phyloP scores from a whole-genome alignment of 2,329 filamentous ascomycete genomes.

The Clarireedia monteithiana region DNA sequence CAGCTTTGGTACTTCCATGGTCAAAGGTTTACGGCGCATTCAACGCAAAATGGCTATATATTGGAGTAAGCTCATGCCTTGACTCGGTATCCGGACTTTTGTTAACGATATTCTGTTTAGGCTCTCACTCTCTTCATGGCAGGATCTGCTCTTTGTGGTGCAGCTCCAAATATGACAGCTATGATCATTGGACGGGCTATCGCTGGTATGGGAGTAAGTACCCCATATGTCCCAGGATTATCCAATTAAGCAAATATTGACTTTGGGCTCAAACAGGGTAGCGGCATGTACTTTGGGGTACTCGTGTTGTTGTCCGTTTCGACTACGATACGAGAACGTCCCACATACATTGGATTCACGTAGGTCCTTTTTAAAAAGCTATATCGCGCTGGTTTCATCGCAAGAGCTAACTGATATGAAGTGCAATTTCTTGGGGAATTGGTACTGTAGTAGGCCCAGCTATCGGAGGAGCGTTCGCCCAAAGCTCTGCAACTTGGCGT shows the following conservation, averaged over 20 bases:
- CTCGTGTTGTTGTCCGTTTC: conserved; percentile 38
- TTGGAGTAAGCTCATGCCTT: conserved; percentile 20
- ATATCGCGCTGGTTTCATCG: not conserved
- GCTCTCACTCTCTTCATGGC: conserved; percentile 21
- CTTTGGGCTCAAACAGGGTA: conserved; percentile 20
- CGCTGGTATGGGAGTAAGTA: conserved; percentile 33
- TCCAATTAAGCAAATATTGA: no score
- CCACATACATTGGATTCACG: conserved; percentile 11
- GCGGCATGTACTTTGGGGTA: conserved; percentile 38
- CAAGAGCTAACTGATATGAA: not conserved
- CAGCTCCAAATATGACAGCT: conserved; percentile 32
- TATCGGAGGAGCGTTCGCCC: conserved; percentile 32
- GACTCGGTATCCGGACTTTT: not conserved
- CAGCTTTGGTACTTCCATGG: no score
- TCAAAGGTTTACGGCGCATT: conserved; percentile 25
- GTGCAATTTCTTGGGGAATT: not conserved
- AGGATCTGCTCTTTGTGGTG: conserved; percentile 30
- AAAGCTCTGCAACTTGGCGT: conserved; percentile 36
- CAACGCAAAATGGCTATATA: conserved; percentile 28
- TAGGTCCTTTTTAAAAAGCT: not conserved
- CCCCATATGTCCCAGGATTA: no score
- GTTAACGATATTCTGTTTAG: not conserved
- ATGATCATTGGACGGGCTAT: conserved; percentile 41
- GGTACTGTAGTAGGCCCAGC: not conserved
- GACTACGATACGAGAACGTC: conserved; percentile 30